Evolutionary conservation across 108 stramenopile genomes (phyloP).

Genomic region (Aureococcus anophagefferens): DNA sequence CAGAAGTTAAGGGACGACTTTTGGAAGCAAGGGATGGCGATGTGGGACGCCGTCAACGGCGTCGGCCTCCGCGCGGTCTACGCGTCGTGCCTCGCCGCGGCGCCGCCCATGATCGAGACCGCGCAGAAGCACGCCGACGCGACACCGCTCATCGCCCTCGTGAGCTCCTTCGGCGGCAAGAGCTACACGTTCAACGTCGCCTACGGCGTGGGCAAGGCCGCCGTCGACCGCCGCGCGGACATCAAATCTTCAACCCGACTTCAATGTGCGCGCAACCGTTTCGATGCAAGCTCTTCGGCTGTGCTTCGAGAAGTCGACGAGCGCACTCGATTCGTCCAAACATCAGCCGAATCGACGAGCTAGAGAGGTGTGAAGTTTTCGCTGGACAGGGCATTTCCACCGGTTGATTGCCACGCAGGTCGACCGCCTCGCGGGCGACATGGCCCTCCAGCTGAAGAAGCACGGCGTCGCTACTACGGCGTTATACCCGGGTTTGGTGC

Average conservation of each 20-base stretch:
- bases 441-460: slow-evolving; percentile 56
- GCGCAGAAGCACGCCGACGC: slow-evolving; percentile 14
- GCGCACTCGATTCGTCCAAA: too few species aligned
- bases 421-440: slow-evolving; percentile 36
- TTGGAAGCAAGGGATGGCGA: slow-evolving; percentile 56
- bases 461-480: slow-evolving; percentile 53
- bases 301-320: too few species aligned
- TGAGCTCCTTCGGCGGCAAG: slow-evolving; percentile 63
- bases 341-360: too few species aligned
- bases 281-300: too few species aligned
- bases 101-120: slow-evolving; percentile 57
- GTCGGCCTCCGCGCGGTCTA: slow-evolving; percentile 58
- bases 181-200: slow-evolving; percentile 77
- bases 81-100: slow-evolving; percentile 46
- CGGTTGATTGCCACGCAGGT: too few species aligned
- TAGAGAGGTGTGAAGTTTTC: too few species aligned
- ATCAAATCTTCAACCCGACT: too few species aligned
- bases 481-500: slow-evolving; percentile 73
- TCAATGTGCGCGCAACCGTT: too few species aligned
- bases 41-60: slow-evolving; percentile 64
- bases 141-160: slow-evolving; percentile 48
- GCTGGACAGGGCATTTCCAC: too few species aligned
- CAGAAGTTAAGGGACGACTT: slow-evolving; percentile 45
- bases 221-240: slow-evolving; percentile 67
- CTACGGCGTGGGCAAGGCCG: slow-evolving; percentile 81